Evolutionary conservation across 345 rosid genomes (phyloP).

Genomic region (Gossypium herbaceum): DNA sequence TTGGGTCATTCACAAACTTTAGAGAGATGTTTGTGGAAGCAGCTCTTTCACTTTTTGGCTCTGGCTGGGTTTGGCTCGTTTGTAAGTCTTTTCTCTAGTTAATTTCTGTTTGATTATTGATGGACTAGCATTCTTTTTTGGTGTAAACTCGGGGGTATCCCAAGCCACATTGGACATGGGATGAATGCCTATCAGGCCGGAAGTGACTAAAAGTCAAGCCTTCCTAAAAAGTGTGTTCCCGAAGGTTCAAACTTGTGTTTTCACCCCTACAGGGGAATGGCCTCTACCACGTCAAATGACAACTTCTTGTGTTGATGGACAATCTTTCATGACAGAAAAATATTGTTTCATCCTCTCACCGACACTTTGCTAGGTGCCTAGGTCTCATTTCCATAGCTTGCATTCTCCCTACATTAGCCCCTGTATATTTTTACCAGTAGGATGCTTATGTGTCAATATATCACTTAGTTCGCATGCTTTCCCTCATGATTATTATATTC

Average conservation of each 20-base stretch:
- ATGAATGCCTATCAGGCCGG: too few species aligned
- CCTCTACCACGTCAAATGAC: too few species aligned
- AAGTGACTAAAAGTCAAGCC: too few species aligned
- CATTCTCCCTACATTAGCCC: not conserved
- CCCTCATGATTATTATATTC: not conserved
- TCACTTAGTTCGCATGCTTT: not conserved
- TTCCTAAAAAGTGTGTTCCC: too few species aligned
- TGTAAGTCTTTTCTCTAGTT: conserved; percentile 40
- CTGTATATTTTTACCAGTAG: not conserved
- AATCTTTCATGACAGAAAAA: not conserved
- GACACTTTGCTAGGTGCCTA: not conserved
- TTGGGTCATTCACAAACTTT: conserved; percentile 76
- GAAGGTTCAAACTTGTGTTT: too few species aligned
- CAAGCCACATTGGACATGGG: too few species aligned
- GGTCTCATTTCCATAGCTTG: not conserved
- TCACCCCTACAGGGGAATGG: too few species aligned
- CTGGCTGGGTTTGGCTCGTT: conserved; percentile 97
- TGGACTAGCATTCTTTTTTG: not conserved
- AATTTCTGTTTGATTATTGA: not conserved
- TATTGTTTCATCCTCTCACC: not conserved
- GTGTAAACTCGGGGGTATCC: too few species aligned
- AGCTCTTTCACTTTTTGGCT: conserved; percentile 72
- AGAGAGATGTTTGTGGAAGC: conserved; percentile 62
- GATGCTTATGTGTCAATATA: not conserved
- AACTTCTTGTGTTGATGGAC: too few species aligned